Conservation (phyloP, 768 basidiomycete genomes). For the Russula earlei region DNA sequence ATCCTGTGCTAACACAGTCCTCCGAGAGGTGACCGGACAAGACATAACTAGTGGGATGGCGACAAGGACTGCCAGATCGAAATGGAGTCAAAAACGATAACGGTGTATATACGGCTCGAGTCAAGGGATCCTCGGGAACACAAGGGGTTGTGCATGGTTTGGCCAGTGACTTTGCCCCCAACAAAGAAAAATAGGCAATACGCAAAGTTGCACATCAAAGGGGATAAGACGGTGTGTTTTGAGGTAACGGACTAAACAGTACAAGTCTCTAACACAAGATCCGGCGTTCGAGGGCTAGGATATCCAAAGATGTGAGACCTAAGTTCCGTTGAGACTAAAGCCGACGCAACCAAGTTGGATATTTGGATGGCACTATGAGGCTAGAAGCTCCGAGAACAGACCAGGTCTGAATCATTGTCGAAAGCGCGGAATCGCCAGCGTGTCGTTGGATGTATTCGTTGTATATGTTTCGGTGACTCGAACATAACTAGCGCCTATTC, state of each 20-base stretch:
- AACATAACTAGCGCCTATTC: slow-evolving; percentile 7
- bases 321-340: slow-evolving; percentile 11
- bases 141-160: not conserved
- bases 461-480: slow-evolving; percentile 17
- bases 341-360: slow-evolving; percentile 12
- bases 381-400: slow-evolving; percentile 13
- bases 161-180: not conserved
- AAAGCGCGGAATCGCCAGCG: not conserved
- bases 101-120: slow-evolving; percentile 13
- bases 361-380: slow-evolving; percentile 10
- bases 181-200: slow-evolving; percentile 4
- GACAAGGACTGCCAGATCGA: not conserved
- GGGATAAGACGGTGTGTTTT: not conserved
- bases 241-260: not conserved
- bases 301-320: slow-evolving; percentile 4
- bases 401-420: slow-evolving; percentile 13
- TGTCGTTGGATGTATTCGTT: slow-evolving; percentile 12
- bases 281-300: slow-evolving; percentile 6
- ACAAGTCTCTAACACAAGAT: slow-evolving; percentile 5
- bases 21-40: not conserved
- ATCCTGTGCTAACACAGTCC: not conserved
- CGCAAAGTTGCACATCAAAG: slow-evolving; percentile 15
- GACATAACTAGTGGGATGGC: not conserved
- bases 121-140: slow-evolving; percentile 14
- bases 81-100: slow-evolving; percentile 8